Evolutionary conservation across 2,329 filamentous ascomycete species (phyloP), one percentile per base, ranked within the genome.

Genomic region (Sporothrix sp.): DNA sequence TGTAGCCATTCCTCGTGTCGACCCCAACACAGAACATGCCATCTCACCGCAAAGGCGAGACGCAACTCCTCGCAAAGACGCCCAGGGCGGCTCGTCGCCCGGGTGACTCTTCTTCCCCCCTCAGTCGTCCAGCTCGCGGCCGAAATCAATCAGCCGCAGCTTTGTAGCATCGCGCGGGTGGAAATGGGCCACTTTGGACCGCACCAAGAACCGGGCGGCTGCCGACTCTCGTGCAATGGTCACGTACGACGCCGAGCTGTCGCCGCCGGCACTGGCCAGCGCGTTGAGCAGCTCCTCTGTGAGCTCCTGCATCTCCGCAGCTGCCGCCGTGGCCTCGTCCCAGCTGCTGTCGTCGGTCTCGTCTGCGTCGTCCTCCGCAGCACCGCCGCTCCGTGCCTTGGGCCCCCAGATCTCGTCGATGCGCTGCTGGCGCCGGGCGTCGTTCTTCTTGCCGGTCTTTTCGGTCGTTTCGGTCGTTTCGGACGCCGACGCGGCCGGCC

Each of bases 161-260:
- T 67, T 73, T 37, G 69, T 75, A 13, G 81, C 78, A 64, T 84
- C 80, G 55, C 70, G 76, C 3, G 79, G 79, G 58, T 85, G 79
- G 57, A 84, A 82, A 58, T 80, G 75, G 3, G 81, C 81, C 36
- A 82, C 79, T 59, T 82, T 82, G 33, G 79, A 80, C 50, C 81
- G 67, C 30, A 84, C 77, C 20, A 84, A 66, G 58, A 84, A 84
- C 55, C 81, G 73, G 2, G 75, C 76, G 11, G 79, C 77, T 2
- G 81, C 79, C 40, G 79, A 78, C 59, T 84, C 81, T 51, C 74
- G 71, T 14, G 69, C 58, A n/a, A 84, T 66, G 43, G 69, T 68
- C 43, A 84, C 71, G 59, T 83, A 84, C 1, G 76, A 72, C 14
- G 74, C 72, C 39, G 73, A 73, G 51, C 67, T 74, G 57, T 78